Conservation (phyloP, 1,139 yeast species). For the Diutina pseudorugosa region DNA sequence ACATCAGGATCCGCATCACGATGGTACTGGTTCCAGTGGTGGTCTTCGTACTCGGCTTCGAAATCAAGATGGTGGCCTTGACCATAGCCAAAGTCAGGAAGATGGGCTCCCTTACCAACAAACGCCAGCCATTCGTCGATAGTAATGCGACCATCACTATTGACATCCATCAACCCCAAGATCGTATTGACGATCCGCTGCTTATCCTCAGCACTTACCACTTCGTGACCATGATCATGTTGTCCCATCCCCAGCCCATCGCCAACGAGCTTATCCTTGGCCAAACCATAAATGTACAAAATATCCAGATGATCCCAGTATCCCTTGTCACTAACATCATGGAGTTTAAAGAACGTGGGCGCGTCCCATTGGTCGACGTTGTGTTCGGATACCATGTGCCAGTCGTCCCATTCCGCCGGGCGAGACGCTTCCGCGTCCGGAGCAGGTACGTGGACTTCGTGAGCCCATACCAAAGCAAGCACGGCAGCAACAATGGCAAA, state of each 20-base stretch:
- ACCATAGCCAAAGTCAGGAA: slow-evolving; percentile 91
- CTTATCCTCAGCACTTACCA: slow-evolving; percentile 43
- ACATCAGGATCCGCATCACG: slow-evolving; percentile 76
- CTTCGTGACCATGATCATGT: slow-evolving; percentile 46
- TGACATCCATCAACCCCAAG: slow-evolving; percentile 47
- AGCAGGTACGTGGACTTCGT: background rate
- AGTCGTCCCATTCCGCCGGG: slow-evolving; percentile 44
- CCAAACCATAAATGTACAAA: slow-evolving; percentile 67
- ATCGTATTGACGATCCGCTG: slow-evolving; percentile 46
- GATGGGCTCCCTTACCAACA: slow-evolving; percentile 47
- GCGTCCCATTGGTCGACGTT: slow-evolving; percentile 64
- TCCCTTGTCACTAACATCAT: slow-evolving; percentile 50
- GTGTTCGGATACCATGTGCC: slow-evolving; percentile 92
- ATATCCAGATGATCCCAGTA: slow-evolving; percentile 54
- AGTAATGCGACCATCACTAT: slow-evolving; percentile 54
- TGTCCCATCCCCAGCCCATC: slow-evolving; percentile 86
- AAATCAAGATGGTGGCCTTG: slow-evolving; percentile 97
- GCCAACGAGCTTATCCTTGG: slow-evolving; percentile 63
- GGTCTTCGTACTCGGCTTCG: slow-evolving; percentile 86
- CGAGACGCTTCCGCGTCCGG: background rate
- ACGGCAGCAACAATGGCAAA: background rate
- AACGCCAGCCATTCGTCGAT: slow-evolving; percentile 65
- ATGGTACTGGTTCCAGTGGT: slow-evolving; percentile 88
- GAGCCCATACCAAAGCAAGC: background rate
- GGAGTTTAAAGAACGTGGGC: slow-evolving; percentile 67